A percentile compares a stretch with the other conserved stretches of the same genome.
These are phyloP conservation scores for Spirogloea muscicola DNA, from an alignment of 139 green algal genomes.

Conservation along the genomic window DNA sequence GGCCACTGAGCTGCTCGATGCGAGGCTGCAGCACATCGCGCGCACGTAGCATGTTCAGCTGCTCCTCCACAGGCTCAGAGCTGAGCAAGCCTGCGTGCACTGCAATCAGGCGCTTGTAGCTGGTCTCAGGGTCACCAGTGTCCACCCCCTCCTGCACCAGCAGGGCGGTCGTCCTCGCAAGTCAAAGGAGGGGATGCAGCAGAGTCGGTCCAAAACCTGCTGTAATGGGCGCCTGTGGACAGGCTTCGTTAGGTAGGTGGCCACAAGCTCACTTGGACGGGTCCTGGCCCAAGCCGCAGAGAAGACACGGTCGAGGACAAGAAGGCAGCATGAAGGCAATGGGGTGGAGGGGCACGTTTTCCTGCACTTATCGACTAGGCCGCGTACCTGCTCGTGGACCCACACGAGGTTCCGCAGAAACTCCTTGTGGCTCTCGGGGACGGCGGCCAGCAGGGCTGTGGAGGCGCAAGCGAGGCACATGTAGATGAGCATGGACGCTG, in stretches of 20 bases:
- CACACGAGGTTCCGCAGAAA: conserved; percentile 41
- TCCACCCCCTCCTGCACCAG: conserved; percentile 16
- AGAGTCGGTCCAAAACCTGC: too few relatives aligned
- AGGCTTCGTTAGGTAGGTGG: too few relatives aligned
- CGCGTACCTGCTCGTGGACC: conserved; percentile 27
- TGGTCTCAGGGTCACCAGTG: conserved; percentile 33
- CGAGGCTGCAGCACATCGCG: background rate
- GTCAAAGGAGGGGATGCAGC: background rate
- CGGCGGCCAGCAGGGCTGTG: conserved; percentile 14
- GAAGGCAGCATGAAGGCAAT: too few relatives aligned
- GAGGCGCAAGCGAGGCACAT: too few relatives aligned
- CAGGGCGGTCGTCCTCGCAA: background rate
- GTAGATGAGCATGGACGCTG: too few relatives aligned
- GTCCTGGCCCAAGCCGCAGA: too few relatives aligned
- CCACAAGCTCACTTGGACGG: too few relatives aligned
- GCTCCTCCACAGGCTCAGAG: conserved; percentile 2
- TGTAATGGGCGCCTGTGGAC: too few relatives aligned
- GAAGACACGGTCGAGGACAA: too few relatives aligned
- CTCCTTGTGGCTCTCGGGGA: conserved; percentile 46
- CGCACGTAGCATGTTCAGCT: background rate
- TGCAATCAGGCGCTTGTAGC: conserved; percentile 43
- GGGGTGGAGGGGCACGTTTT: too few relatives aligned
- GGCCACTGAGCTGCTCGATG: conserved; percentile 32
- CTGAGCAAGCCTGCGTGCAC: conserved; percentile 46
- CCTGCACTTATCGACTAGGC: too few relatives aligned